Evolutionary conservation across 352 stramenopile genomes (phyloP), one percentile per base, ranked within the genome.

Genomic region (Poterioochromonas sp.): DNA sequence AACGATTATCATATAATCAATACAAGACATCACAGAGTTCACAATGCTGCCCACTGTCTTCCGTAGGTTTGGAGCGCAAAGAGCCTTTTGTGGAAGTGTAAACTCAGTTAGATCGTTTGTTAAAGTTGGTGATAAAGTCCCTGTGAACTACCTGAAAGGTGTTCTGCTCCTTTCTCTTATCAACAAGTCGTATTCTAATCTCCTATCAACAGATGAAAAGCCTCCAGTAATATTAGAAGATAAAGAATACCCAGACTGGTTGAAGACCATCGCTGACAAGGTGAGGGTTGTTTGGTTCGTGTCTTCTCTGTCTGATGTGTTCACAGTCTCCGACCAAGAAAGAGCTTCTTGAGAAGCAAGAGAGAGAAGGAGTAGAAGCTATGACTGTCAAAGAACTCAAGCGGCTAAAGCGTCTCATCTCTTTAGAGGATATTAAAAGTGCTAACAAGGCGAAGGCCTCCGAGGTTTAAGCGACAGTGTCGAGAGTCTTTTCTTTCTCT

Each of bases 71-170:
- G n/a, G n/a, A n/a, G n/a, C n/a, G n/a, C n/a, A n/a, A n/a, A n/a
- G n/a, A n/a, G n/a, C n/a, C n/a, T n/a, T n/a, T 18, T 18, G 18
- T 18, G 5, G 18, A 51, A 51, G 5, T 51, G 18, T 18, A 65
- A 65, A 32, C 26, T 12, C 26, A 68, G 58, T 68, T 12, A 32
- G 58, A 39, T 68, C 29, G 12, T 68, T 68, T 39, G 58, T 68
- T 8, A 68, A 68, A 35, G 58, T 68, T 5, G 58, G 58, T 18
- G 58, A 68, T 68, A 35, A 37, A 18, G 58, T 68, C 26, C 58
- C 58, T 32, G 34, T 68, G 5, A 68, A 68, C 58, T 68, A 40
- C 29, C 26, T 68, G 5, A 68, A 68, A 68, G 58, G 58, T 68
- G 34, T 37, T 12, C 29, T 12, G 29, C 12, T 29, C 26, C 34